Evolutionary conservation across 352 stramenopile genomes (phyloP).

Genomic region (Aphanomyces astaci): DNA sequence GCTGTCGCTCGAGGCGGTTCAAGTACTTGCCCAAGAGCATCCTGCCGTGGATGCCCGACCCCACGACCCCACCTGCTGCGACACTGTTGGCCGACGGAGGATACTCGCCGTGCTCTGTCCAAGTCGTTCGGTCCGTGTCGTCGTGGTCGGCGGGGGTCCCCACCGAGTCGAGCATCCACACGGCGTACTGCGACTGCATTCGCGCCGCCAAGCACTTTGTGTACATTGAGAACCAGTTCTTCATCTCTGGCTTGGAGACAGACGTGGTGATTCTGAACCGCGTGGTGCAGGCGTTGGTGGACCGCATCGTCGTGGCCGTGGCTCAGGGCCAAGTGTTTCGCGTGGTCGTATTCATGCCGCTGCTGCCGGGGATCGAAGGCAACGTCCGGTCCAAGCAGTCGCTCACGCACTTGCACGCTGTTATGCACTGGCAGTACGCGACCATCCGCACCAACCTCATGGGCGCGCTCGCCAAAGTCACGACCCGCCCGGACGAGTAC

Average conservation of each 20-base stretch:
- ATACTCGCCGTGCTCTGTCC: conserved; percentile 59
- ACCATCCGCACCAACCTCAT: conserved; percentile 79
- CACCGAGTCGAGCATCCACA: conserved; percentile 75
- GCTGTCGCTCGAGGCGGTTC: conserved; percentile 69
- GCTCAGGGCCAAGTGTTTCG: conserved; percentile 63
- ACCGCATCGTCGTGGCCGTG: conserved; percentile 76
- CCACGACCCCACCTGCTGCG: neutral
- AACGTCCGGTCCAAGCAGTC: conserved; percentile 70
- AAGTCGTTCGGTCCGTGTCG: conserved; percentile 76
- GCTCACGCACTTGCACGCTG: conserved; percentile 74
- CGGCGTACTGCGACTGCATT: conserved; percentile 80
- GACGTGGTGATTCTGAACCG: conserved; percentile 75
- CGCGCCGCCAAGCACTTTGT: conserved; percentile 71
- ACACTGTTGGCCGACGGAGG: too few relatives aligned
- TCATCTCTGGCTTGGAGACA: conserved; percentile 74
- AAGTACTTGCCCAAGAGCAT: conserved; percentile 79
- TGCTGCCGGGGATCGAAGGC: conserved; percentile 75
- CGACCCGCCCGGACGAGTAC: conserved; percentile 58
- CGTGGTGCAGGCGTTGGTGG: conserved; percentile 71
- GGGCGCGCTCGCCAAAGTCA: conserved; percentile 51
- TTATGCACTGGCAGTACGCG: conserved; percentile 87
- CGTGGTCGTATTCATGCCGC: conserved; percentile 79
- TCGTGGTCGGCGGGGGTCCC: conserved; percentile 81
- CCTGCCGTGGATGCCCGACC: conserved; percentile 53
- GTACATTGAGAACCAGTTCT: conserved; percentile 93